Conservation (phyloP, 129 eudicot genomes). For the Artemisia argyi region DNA sequence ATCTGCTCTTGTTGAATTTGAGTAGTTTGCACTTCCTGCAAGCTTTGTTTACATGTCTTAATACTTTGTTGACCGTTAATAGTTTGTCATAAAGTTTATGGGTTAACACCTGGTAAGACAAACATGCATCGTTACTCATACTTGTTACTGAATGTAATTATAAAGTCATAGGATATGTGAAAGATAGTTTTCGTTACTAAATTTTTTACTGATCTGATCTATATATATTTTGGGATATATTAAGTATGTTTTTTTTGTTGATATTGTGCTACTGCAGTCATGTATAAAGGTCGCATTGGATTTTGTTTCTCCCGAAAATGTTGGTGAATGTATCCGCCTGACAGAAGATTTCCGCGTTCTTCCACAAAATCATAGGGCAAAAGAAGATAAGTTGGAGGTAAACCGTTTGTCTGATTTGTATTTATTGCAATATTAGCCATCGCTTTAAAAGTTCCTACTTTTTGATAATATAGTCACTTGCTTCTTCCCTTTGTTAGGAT, state of each 20-base stretch:
- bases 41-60: too few species aligned
- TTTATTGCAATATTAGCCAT: not conserved
- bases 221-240: not conserved
- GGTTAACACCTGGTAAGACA: too few species aligned
- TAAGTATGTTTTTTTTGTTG: not conserved
- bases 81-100: too few species aligned
- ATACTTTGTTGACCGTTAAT: too few species aligned
- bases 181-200: not conserved
- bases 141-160: too few species aligned
- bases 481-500: too few species aligned
- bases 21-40: too few species aligned
- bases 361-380: slow-evolving; percentile 56
- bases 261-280: slow-evolving; percentile 37
- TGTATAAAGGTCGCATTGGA: slow-evolving; percentile 61
- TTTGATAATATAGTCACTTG: too few species aligned
- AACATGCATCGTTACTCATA: too few species aligned
- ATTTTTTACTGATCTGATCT: not conserved
- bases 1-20: too few species aligned
- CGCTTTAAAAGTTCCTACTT: not conserved
- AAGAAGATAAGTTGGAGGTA: slow-evolving; percentile 70
- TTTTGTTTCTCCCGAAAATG: slow-evolving; percentile 71
- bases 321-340: slow-evolving; percentile 54
- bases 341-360: slow-evolving; percentile 56
- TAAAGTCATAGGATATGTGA: too few species aligned
- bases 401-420: slow-evolving; percentile 6